Base-by-base conservation (phyloP, 225 moss, liverwort and hornwort genomes). In the Bryoerythrophyllum caledonicum region DNA sequence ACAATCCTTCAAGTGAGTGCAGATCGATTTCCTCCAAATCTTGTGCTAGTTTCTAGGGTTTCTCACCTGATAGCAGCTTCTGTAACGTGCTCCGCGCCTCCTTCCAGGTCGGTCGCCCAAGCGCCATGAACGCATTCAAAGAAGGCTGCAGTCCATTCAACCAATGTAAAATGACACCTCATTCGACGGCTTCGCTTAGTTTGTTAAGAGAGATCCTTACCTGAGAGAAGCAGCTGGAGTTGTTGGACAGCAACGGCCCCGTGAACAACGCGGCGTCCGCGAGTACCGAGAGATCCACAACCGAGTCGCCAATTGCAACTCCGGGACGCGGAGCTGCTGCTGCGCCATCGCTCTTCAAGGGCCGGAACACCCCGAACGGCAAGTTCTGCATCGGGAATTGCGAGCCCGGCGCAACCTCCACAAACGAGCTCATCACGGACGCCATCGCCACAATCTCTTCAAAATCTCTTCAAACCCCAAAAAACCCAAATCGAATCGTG, bases 51-150 rank as follows among this genome's bases (percentile, higher is more conserved):
- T 43, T 56, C 71, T 26, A 63, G 27, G 28, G 21, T n/a, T 20
- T 55, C 82, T 56, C 76, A 97, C 96, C 96, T 13, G 90, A 91
- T n/a, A 97, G 78, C 40, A 97, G 80, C 60, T 82, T 90, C 67
- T 97, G 94, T 55, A 97, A 70, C 25, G 87, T 89, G 38, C 55
- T 76, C 52, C 96, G 86, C 23, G 92, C 92, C 83, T 97, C 92
- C 76, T 90, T 92, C 96, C 96, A 97, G 7, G 92, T 89, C 65
- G 91, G 90, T 81, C 91, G 86, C 38, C 96, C 94, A 51, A 97
- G 86, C 60, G 90, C 90, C 94, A 94, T 97, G 77, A 94, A 97
- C 41, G 88, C 74, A 75, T 97, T 94, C 57, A 94, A 79, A 13
- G 94, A 91, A 75, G 75, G 78, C 96, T 97, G 74, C 63, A 60